Base-by-base conservation (phyloP, 306 rosid species). In the Cucumis melo region DNA sequence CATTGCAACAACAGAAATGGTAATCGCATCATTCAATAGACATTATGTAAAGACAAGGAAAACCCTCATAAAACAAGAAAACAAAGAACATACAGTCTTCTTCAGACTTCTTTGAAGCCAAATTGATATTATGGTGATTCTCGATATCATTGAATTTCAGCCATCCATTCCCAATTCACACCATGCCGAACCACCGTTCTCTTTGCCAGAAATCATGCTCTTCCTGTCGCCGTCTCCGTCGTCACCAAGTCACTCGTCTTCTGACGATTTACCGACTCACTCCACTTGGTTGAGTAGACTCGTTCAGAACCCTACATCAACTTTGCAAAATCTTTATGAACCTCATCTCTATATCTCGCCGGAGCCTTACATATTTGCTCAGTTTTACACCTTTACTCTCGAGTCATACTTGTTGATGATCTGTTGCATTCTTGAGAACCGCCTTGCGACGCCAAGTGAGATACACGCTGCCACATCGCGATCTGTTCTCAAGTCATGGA, bases 331-430 rank as follows among this genome's bases (percentile, higher is more conserved):
- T 60, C 73, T 73, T 63, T 10, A 50, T 71, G 77, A 74, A 67
- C 80, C 82, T 48, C 83, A 91, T 71, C 86, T 85, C 44, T 84
- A 62, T 78, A 88, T 94, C 84, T 80, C 88, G 68, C 99, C 96
- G 0, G 92, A 92, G 62, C 87, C 95, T 6, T 97, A 94, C 80
- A 90, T 94, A 79, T 94, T 97, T 8, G 62, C 97, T 61, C 99
- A 94, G 64, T 94, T 94, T 82, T 94, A 94, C 90, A 94, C 99
- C 85, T 94, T 94, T 82, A 94, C 89, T 76, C 87, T 91, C 0
- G 89, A 85, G 7, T 92, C 98, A 8, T 97, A 94, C 81, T 58
- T 93, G 56, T 91, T 94, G 27, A 94, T 94, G 99, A 89, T 94
- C 86, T 89, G 82, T 41, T 94, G 96, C 85, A 88, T 94, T 77